Evolutionary conservation across 768 basidiomycete genomes (phyloP).

Genomic region (Termitomyces bulborhizus): DNA sequence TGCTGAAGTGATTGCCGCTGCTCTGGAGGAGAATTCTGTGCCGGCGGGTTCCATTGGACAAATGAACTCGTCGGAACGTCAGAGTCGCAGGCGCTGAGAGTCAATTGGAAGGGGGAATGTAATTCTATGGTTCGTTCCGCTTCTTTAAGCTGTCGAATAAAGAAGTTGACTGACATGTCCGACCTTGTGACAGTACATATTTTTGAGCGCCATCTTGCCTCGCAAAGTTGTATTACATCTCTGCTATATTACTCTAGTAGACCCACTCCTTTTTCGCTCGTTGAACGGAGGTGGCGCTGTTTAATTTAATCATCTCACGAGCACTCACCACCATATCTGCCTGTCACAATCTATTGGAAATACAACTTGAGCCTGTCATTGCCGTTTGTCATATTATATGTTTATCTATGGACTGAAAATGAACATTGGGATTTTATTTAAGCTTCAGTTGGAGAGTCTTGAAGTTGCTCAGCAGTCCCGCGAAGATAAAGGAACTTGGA

Average conservation of each 20-base stretch:
- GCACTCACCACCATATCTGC: not conserved
- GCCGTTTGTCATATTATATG: not conserved
- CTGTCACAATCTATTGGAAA: slow-evolving; percentile 10
- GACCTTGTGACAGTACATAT: slow-evolving; percentile 8
- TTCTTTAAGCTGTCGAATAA: not conserved
- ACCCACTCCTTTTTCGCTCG: slow-evolving; percentile 8
- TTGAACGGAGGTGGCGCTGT: slow-evolving; percentile 2
- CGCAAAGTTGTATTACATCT: slow-evolving; percentile 11
- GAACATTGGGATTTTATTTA: not conserved
- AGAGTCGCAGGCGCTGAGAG: slow-evolving; percentile 43
- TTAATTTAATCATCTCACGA: slow-evolving; percentile 8
- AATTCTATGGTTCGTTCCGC: slow-evolving; percentile 17
- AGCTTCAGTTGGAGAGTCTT: slow-evolving; percentile 1
- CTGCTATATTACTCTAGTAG: slow-evolving; percentile 10
- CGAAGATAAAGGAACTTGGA: slow-evolving; percentile 9
- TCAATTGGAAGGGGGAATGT: not conserved
- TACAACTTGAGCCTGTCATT: slow-evolving; percentile 2
- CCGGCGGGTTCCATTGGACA: slow-evolving; percentile 56
- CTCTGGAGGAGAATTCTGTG: slow-evolving; percentile 67
- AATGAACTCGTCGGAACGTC: slow-evolving; percentile 44
- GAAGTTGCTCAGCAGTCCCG: slow-evolving; percentile 2
- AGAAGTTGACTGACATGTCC: slow-evolving; percentile 6
- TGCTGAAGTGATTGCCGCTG: slow-evolving; percentile 86
- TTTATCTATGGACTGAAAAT: slow-evolving; percentile 1
- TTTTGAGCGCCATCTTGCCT: slow-evolving; percentile 3